These are phyloP conservation scores for Citrus sp. DNA, from an alignment of 345 rosid species.

Conservation along the genomic window DNA sequence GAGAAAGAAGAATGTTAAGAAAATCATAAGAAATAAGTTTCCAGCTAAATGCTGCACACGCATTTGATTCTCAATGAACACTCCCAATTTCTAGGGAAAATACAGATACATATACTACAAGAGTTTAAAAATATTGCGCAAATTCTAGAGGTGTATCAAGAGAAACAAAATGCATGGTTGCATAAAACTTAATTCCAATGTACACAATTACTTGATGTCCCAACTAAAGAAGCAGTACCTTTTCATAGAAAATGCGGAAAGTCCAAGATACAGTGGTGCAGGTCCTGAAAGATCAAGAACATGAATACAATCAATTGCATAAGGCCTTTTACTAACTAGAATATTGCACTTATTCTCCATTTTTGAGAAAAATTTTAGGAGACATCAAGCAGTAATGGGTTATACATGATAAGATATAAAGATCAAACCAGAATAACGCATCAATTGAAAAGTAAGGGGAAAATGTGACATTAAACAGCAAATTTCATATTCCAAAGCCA, in stretches of 20 bases:
- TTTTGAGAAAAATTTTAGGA: not conserved
- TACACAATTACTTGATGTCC: not conserved
- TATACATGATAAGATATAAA: not conserved
- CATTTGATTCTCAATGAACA: not conserved
- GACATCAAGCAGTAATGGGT: not conserved
- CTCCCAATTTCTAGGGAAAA: not conserved
- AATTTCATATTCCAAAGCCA: slow-evolving; percentile 1
- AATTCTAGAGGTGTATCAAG: not conserved
- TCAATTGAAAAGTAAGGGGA: not conserved
- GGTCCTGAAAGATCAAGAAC: slow-evolving; percentile 51
- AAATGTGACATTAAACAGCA: not conserved
- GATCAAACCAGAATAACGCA: not conserved
- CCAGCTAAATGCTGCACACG: not conserved
- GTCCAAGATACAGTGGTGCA: slow-evolving; percentile 94
- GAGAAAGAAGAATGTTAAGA: not conserved
- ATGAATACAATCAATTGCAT: slow-evolving; percentile 2
- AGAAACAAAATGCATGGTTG: not conserved
- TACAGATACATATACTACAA: not conserved
- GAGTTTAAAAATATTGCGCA: not conserved
- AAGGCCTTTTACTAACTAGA: not conserved
- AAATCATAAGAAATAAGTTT: not conserved
- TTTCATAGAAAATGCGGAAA: slow-evolving; percentile 88
- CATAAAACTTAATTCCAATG: not conserved
- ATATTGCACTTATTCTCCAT: not conserved
- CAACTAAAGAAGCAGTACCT: slow-evolving; percentile 41